Evolutionary conservation across 1,284 basidiomycete species (phyloP).

Genomic region (Phylloporus sp.): DNA sequence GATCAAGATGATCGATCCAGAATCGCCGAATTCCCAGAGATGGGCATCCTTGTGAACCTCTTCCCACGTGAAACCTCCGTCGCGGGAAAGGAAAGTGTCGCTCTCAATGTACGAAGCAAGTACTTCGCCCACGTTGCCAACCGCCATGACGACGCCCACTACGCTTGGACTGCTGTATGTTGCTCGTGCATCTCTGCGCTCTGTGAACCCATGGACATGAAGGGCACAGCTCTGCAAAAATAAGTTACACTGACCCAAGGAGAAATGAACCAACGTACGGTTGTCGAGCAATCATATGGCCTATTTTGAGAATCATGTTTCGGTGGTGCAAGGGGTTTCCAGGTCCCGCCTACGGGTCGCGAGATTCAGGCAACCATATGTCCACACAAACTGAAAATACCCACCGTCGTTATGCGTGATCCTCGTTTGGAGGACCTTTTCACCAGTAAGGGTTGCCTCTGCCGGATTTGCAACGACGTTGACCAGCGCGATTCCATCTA

Average conservation of each 20-base stretch:
- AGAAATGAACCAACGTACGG: constrained; percentile 45
- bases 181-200: constrained; percentile 86
- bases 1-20: constrained; percentile 91
- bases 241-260: background rate
- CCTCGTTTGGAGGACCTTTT: constrained; percentile 81
- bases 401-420: constrained; percentile 97
- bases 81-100: constrained; percentile 96
- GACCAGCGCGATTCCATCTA: constrained; percentile 94
- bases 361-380: background rate
- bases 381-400: constrained; percentile 19
- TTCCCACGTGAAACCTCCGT: constrained; percentile 98
- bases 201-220: constrained; percentile 96
- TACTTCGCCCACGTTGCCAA: constrained; percentile 93
- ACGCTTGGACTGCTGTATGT: constrained; percentile 94
- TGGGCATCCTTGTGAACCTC: constrained; percentile 99
- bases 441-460: constrained; percentile 73
- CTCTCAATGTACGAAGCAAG: constrained; percentile 85
- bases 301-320: constrained; percentile 76
- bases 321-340: constrained; percentile 86
- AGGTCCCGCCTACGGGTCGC: constrained; percentile 68
- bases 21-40: constrained; percentile 98
- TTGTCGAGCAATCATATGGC: constrained; percentile 73
- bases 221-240: constrained; percentile 74
- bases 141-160: constrained; percentile 92
- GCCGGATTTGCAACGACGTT: constrained; percentile 88